A percentile compares a stretch with the other conserved stretches of the same genome.
Conservation (phyloP, 345 rosid genomes). For the Noccaea bulbosa region DNA sequence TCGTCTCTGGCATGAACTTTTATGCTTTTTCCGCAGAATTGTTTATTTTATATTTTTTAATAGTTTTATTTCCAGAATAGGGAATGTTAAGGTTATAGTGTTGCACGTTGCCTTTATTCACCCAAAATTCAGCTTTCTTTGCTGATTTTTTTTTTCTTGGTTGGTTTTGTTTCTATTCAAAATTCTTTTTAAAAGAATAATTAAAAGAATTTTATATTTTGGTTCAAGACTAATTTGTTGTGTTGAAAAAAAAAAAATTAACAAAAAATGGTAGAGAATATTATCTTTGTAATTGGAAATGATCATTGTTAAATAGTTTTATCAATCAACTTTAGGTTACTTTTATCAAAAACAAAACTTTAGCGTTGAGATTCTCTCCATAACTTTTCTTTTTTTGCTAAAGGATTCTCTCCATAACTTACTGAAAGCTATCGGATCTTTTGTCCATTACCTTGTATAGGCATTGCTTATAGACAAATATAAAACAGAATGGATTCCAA, state of each 20-base stretch:
- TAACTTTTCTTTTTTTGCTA: too few species aligned
- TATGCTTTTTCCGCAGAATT: neutral
- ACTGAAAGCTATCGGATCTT: conserved; percentile 24
- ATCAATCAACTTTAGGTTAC: conserved; percentile 4
- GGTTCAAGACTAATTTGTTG: neutral
- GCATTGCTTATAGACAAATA: conserved; percentile 32
- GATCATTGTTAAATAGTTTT: conserved; percentile 8
- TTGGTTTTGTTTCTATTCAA: neutral
- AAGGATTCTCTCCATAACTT: conserved; percentile 17
- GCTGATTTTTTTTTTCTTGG: neutral
- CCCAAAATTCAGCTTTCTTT: conserved; percentile 17
- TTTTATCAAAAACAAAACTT: neutral
- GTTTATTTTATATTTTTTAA: neutral
- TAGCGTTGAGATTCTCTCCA: conserved; percentile 37
- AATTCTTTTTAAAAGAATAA: neutral
- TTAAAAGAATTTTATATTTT: neutral
- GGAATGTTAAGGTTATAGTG: conserved; percentile 42
- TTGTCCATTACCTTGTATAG: conserved; percentile 33
- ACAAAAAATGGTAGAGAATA: neutral
- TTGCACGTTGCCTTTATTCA: conserved; percentile 36
- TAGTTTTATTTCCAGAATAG: conserved; percentile 34
- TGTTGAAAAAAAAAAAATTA: neutral
- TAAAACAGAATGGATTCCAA: conserved; percentile 16
- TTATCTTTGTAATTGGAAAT: neutral
- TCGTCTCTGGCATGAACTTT: conserved; percentile 35